Conservation (phyloP, 1,284 basidiomycete species). For the Tilletia caries region DNA sequence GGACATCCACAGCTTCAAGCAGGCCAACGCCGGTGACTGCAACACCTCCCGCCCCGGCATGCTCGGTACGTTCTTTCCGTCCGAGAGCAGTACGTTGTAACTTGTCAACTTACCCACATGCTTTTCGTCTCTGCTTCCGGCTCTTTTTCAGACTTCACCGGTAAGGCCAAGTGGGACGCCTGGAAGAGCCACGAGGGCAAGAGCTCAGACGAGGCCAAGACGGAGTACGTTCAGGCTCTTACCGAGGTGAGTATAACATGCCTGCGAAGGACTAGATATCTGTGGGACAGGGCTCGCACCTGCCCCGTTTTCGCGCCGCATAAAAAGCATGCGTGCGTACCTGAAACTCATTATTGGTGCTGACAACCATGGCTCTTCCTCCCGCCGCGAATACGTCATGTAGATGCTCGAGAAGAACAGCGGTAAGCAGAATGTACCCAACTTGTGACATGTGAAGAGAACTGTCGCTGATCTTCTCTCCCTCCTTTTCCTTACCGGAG, state of each 20-base stretch:
- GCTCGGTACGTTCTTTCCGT: constrained; percentile 25
- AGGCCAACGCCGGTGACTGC: constrained; percentile 49
- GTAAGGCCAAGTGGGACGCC: constrained; percentile 52
- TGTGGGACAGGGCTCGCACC: too few relatives aligned
- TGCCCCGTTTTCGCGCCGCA: too few relatives aligned
- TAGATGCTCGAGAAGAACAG: constrained; percentile 43
- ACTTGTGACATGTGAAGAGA: too few relatives aligned
- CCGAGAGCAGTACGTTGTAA: background rate
- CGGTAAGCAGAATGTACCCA: too few relatives aligned
- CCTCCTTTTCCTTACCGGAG: too few relatives aligned
- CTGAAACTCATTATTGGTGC: too few relatives aligned
- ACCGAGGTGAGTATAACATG: constrained; percentile 25
- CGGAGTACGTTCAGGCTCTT: constrained; percentile 44
- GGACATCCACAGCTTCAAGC: constrained; percentile 44
- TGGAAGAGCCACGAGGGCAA: constrained; percentile 39
- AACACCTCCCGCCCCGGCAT: constrained; percentile 51
- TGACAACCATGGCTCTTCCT: background rate
- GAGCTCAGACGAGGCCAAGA: constrained; percentile 42
- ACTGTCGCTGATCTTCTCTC: too few relatives aligned
- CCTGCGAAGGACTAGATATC: too few relatives aligned
- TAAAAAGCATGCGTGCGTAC: too few relatives aligned
- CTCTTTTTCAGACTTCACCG: constrained; percentile 33
- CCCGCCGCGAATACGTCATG: too few relatives aligned
- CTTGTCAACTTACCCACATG: background rate
- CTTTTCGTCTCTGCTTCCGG: background rate